These are phyloP conservation scores for Globisporangium takayamanum DNA, from an alignment of 352 stramenopile genomes.

Conservation along the genomic window DNA sequence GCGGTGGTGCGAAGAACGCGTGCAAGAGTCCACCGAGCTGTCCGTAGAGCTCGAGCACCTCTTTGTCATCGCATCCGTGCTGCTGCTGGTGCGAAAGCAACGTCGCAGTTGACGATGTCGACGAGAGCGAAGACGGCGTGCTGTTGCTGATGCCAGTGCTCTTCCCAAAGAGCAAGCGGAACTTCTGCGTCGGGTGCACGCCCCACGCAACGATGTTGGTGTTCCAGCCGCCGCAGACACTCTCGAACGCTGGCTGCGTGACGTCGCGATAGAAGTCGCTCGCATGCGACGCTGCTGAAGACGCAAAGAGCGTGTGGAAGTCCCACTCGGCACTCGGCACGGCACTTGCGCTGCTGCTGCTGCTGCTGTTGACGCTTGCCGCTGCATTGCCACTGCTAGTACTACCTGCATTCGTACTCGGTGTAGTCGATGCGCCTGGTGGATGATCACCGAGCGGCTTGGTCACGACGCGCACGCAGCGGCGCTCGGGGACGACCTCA, in stretches of 20 bases:
- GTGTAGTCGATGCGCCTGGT: background rate
- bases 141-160: slow-evolving; percentile 19
- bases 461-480: slow-evolving; percentile 38
- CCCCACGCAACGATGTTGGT: slow-evolving; percentile 58
- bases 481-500: slow-evolving; percentile 36
- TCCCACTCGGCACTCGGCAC: slow-evolving; percentile 38
- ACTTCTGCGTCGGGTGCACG: slow-evolving; percentile 69
- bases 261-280: slow-evolving; percentile 55
- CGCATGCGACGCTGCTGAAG: slow-evolving; percentile 28
- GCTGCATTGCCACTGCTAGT: background rate
- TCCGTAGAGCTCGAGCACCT: slow-evolving; percentile 47
- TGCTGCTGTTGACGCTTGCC: background rate
- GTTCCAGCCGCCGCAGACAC: slow-evolving; percentile 45
- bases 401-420: background rate
- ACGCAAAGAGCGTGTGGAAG: slow-evolving; percentile 55
- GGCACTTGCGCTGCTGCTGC: background rate
- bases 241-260: slow-evolving; percentile 36
- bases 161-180: slow-evolving; percentile 59
- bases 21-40: slow-evolving; percentile 48
- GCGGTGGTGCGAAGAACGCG: slow-evolving; percentile 28
- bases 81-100: background rate
- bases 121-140: background rate
- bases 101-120: too few relatives aligned
- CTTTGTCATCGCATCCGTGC: slow-evolving; percentile 15
- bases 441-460: slow-evolving; percentile 18